Evolutionary conservation across 148 eudicot species (phyloP).

Genomic region (Vaccinium vitisidaea): DNA sequence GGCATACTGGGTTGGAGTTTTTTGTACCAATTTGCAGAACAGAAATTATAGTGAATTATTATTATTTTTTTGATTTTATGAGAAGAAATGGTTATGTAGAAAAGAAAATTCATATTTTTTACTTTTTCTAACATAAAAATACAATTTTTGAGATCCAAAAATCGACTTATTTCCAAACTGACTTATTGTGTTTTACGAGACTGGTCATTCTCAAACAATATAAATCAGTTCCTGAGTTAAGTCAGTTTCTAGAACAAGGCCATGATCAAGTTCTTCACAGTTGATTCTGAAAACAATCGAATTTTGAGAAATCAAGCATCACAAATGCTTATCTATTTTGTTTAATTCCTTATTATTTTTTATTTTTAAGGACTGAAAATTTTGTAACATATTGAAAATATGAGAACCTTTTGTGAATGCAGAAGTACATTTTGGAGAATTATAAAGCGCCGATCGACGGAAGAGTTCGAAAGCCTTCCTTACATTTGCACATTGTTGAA

Average conservation of each 20-base stretch:
- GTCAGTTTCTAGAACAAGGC: too few species aligned
- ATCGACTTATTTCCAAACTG: too few species aligned
- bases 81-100: neutral
- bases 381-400: neutral
- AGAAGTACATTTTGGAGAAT: slow-evolving; percentile 58
- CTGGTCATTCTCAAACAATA: too few species aligned
- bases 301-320: neutral
- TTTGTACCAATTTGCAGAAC: neutral
- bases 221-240: too few species aligned
- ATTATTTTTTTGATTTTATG: neutral
- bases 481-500: slow-evolving; percentile 51
- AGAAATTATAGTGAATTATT: neutral
- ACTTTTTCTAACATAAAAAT: too few species aligned
- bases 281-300: neutral
- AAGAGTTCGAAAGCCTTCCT: slow-evolving; percentile 57
- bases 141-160: too few species aligned
- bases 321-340: neutral
- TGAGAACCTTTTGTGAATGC: slow-evolving; percentile 7
- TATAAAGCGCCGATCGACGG: slow-evolving; percentile 39
- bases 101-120: too few species aligned
- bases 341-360: neutral
- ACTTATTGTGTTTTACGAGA: too few species aligned
- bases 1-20: neutral
- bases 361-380: neutral
- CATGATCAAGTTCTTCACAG: neutral